phyloP scores from a whole-genome alignment of 371 early-diverging fungal genomes.

The Mortierella polycephala region DNA sequence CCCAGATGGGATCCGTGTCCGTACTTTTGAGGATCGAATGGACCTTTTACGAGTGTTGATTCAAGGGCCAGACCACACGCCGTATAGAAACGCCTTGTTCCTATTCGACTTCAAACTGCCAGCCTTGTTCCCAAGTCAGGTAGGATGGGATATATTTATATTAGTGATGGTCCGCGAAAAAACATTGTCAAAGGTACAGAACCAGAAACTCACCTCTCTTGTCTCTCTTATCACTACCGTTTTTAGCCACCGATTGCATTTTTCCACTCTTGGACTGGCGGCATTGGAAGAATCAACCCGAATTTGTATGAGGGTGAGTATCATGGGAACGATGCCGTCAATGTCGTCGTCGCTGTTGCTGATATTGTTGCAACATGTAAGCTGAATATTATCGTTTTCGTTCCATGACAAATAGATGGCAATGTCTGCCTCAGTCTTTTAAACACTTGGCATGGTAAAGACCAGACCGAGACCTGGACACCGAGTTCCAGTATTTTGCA shows the following conservation, averaged over 20 bases:
- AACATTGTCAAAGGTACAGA: not conserved
- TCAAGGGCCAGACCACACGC: constrained; percentile 60
- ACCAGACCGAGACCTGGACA: constrained; percentile 62
- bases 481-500: constrained; percentile 59
- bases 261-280: constrained; percentile 64
- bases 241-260: constrained; percentile 56
- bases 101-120: constrained; percentile 62
- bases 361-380: not conserved
- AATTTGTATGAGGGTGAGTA: constrained; percentile 60
- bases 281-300: constrained; percentile 63
- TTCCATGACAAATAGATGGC: constrained; percentile 41
- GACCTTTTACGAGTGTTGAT: constrained; percentile 61
- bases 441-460: constrained; percentile 67
- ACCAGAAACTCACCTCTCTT: not conserved
- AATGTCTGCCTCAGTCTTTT: constrained; percentile 64
- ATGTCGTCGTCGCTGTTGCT: not conserved
- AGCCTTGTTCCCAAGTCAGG: constrained; percentile 55
- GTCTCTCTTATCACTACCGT: not conserved
- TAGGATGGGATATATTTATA: not conserved
- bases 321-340: not conserved
- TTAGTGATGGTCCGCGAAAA: not conserved
- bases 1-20: constrained; percentile 61
- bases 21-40: constrained; percentile 62
- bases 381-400: not conserved
- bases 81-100: constrained; percentile 59